phyloP scores from a whole-genome alignment of 2,329 filamentous ascomycete species.

The Aureobasidium uvarum region DNA sequence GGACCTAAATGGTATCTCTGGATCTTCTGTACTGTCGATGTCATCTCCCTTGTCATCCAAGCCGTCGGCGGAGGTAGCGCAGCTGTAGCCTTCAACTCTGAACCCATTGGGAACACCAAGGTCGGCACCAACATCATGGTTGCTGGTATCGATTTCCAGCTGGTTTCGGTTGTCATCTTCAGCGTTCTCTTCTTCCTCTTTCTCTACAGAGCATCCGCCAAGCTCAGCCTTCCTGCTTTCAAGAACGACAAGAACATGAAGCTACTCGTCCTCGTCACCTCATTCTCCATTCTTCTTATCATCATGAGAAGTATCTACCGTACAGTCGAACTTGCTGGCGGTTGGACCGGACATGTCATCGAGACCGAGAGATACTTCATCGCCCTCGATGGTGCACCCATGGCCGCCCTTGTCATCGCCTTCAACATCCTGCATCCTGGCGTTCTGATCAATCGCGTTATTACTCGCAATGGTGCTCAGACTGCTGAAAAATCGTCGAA shows the following conservation, averaged over 20 bases:
- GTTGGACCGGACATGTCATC: constrained; percentile 60
- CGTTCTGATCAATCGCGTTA: constrained; percentile 23
- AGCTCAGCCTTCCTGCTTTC: constrained; percentile 10
- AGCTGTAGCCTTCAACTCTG: constrained; percentile 34
- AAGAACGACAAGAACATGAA: constrained; percentile 21
- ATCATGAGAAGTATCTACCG: constrained; percentile 65
- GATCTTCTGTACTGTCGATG: constrained; percentile 61
- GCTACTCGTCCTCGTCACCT: constrained; percentile 34
- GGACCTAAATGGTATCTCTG: constrained; percentile 34
- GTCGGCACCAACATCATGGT: constrained; percentile 63
- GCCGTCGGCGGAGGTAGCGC: constrained; percentile 54
- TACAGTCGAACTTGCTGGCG: constrained; percentile 63
- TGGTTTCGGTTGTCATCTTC: constrained; percentile 58
- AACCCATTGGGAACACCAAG: constrained; percentile 33
- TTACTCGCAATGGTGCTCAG: neutral
- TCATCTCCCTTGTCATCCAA: constrained; percentile 61
- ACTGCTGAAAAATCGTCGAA: neutral
- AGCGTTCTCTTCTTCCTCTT: constrained; percentile 43
- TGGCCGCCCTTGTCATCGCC: constrained; percentile 47
- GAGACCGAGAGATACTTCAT: constrained; percentile 50
- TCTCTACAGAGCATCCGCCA: neutral
- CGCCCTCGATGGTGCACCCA: constrained; percentile 55
- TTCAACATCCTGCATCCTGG: constrained; percentile 53
- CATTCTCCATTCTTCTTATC: constrained; percentile 43
- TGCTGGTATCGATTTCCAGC: constrained; percentile 61